Evolutionary conservation across 139 green algal genomes (phyloP).

Genomic region (Closterium sp.): DNA sequence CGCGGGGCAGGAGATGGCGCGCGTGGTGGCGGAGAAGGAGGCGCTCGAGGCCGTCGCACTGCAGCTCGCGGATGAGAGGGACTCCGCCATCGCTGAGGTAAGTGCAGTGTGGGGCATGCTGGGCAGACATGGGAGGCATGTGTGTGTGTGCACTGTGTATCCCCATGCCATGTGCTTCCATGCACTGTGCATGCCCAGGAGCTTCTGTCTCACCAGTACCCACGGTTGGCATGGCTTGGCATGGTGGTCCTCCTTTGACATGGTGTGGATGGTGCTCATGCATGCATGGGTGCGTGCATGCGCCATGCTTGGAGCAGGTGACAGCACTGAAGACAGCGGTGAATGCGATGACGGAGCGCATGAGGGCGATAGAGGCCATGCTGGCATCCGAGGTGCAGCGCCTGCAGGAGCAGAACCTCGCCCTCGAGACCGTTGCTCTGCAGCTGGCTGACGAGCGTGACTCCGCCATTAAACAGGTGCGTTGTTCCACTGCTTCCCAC

Average conservation of each 20-base stretch:
- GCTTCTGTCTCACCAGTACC: too few relatives aligned
- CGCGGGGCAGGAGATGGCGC: constrained; percentile 10
- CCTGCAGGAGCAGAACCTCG: constrained; percentile 38
- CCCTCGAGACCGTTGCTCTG: constrained; percentile 39
- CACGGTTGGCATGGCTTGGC: too few relatives aligned
- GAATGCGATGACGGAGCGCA: constrained; percentile 36
- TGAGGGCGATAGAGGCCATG: constrained; percentile 40
- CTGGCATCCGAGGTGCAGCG: constrained; percentile 31
- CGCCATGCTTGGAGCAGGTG: constrained; percentile 9
- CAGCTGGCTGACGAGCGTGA: constrained; percentile 40
- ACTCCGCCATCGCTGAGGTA: constrained; percentile 33
- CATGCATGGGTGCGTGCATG: constrained; percentile 7
- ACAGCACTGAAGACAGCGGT: constrained; percentile 33
- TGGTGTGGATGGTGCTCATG: background rate
- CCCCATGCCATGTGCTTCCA: too few relatives aligned
- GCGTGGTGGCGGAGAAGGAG: constrained; percentile 43
- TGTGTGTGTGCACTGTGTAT: too few relatives aligned
- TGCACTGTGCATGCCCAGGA: too few relatives aligned
- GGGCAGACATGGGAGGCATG: too few relatives aligned
- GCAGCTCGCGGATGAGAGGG: constrained; percentile 42
- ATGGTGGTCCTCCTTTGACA: too few relatives aligned
- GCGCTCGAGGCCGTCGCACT: constrained; percentile 38
- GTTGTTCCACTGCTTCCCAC: too few relatives aligned
- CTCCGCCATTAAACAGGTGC: constrained; percentile 25
- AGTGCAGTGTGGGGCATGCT: background rate